These are phyloP conservation scores for Aspergillus biplanus DNA, from an alignment of 495 filamentous ascomycete genomes.

Conservation along the genomic window DNA sequence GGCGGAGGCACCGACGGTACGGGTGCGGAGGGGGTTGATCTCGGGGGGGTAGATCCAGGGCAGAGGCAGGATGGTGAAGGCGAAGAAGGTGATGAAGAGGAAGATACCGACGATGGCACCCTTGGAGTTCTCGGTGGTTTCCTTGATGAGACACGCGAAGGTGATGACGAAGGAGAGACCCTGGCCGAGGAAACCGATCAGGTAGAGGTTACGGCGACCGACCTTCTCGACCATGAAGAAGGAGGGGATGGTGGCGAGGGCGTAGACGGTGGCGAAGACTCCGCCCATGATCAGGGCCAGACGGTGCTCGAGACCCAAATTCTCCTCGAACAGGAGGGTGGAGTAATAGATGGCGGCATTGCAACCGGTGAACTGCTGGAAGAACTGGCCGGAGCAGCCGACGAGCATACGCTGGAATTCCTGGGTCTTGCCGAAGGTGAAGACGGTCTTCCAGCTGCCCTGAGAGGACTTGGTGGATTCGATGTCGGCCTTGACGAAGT, in stretches of 20 bases:
- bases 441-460: slow-evolving; percentile 38
- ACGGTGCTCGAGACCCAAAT: slow-evolving; percentile 58
- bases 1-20: slow-evolving; percentile 62
- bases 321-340: slow-evolving; percentile 72
- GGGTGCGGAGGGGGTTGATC: slow-evolving; percentile 72
- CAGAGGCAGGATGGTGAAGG: slow-evolving; percentile 43
- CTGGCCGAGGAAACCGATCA: slow-evolving; percentile 67
- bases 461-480: slow-evolving; percentile 39
- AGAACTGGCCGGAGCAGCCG: slow-evolving; percentile 58
- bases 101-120: slow-evolving; percentile 47
- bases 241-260: slow-evolving; percentile 53
- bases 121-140: slow-evolving; percentile 30
- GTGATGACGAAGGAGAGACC: slow-evolving; percentile 45
- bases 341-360: slow-evolving; percentile 88
- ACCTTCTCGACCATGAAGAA: slow-evolving; percentile 79
- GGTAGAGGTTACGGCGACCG: slow-evolving; percentile 72
- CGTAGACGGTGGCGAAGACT: slow-evolving; percentile 80
- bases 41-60: slow-evolving; percentile 81
- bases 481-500: slow-evolving; percentile 49
- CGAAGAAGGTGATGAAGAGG: slow-evolving; percentile 46
- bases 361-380: slow-evolving; percentile 77
- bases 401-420: slow-evolving; percentile 49
- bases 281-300: slow-evolving; percentile 74
- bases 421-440: slow-evolving; percentile 50
- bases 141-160: slow-evolving; percentile 36